Evolutionary conservation across 305 asterid species (phyloP).

Genomic region (Solanum hybrid): DNA sequence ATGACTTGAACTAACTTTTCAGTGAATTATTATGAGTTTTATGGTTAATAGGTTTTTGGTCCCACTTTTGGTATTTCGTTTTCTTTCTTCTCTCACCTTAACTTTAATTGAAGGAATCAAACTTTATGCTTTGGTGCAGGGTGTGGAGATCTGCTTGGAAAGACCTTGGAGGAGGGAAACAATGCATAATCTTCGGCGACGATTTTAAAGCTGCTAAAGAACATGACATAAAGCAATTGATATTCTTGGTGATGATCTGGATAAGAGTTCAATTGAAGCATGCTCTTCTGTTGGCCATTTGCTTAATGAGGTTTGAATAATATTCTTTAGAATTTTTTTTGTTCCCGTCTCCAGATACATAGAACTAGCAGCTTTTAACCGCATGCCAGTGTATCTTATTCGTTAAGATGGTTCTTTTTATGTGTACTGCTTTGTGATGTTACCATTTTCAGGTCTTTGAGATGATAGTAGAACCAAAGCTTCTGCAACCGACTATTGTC

Average conservation of each 20-base stretch:
- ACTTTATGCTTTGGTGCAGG: slow-evolving; percentile 30
- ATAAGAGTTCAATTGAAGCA: slow-evolving; percentile 23
- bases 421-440: background rate
- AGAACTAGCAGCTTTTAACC: background rate
- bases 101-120: background rate
- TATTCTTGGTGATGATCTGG: no score
- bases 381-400: background rate
- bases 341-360: background rate
- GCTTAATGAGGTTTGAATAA: slow-evolving; percentile 18
- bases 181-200: slow-evolving; percentile 59
- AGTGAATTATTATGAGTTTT: background rate
- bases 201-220: no score
- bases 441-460: slow-evolving; percentile 61
- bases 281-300: slow-evolving; percentile 78
- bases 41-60: background rate
- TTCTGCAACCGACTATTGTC: slow-evolving; percentile 89
- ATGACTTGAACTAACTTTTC: background rate
- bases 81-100: background rate
- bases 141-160: slow-evolving; percentile 74
- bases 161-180: slow-evolving; percentile 99
- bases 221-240: no score
- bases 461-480: slow-evolving; percentile 63
- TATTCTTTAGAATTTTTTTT: background rate
- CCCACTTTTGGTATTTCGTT: background rate
- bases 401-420: background rate